A percentile compares a stretch with the other conserved stretches of the same genome.
Evolutionary conservation across 768 basidiomycete genomes (phyloP).

Genomic region (Lenzites betulinus): DNA sequence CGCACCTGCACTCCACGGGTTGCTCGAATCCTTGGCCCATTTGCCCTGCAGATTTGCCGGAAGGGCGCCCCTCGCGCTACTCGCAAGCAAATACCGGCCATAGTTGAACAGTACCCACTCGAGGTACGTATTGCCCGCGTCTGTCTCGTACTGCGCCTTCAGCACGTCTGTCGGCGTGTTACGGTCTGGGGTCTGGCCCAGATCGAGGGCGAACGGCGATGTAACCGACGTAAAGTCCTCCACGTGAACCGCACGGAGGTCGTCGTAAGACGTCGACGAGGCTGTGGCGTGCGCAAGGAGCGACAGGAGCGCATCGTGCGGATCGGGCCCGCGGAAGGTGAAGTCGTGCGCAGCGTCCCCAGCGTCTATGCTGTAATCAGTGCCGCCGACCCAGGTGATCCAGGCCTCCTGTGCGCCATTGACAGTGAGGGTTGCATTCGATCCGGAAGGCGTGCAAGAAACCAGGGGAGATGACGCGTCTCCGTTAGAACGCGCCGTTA

Average conservation of each 20-base stretch:
- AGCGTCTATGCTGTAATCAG: constrained; percentile 64
- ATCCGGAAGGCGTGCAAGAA: constrained; percentile 35
- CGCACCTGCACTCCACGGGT: constrained; percentile 66
- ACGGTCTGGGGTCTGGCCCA: constrained; percentile 61
- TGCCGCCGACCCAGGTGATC: constrained; percentile 76
- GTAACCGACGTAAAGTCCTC: constrained; percentile 48
- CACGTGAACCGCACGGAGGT: constrained; percentile 50
- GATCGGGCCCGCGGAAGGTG: constrained; percentile 65
- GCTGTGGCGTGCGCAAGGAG: constrained; percentile 33
- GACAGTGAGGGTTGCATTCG: constrained; percentile 48
- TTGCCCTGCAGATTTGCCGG: constrained; percentile 77
- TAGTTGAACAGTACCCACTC: constrained; percentile 78
- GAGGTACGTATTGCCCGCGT: constrained; percentile 61
- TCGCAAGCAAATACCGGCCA: constrained; percentile 65
- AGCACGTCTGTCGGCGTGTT: constrained; percentile 59
- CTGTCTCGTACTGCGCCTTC: constrained; percentile 50
- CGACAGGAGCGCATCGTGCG: constrained; percentile 47
- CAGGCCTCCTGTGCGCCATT: constrained; percentile 52
- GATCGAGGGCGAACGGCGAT: constrained; percentile 52
- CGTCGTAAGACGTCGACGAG: constrained; percentile 36
- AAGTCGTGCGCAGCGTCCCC: constrained; percentile 57
- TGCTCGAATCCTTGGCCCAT: constrained; percentile 58
- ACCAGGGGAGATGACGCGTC: constrained; percentile 23
- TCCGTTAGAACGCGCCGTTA: constrained; percentile 33
- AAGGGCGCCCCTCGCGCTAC: constrained; percentile 61